Evolutionary conservation across 805 yeast genomes (phyloP), one percentile per base, ranked within the genome.

Genomic region (Candida easanensis): DNA sequence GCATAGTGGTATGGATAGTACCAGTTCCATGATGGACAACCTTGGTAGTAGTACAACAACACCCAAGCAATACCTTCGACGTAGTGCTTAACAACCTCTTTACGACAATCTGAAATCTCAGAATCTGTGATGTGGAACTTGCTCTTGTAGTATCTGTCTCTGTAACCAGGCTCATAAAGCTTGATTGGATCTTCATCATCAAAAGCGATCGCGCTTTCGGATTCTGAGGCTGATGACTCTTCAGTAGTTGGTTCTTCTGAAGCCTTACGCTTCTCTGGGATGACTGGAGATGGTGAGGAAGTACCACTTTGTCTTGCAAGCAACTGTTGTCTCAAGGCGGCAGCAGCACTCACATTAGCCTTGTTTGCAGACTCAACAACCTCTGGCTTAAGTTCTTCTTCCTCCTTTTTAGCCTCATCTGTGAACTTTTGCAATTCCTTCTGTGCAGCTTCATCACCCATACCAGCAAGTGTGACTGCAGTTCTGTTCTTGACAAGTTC

Each of bases 21-120:
- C 99, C 99, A 93, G 42, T 82, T 82, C 99, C 99, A 93, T 0
- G 98, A 91, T 0, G 96, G 96, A 66, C 98, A 91, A 2, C 97
- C 98, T 64, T 93, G 98, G 63, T 88, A 91, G 66, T 93, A 93
- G 63, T 93, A 93, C 41, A 88, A 66, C 50, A 93, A 70, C 1
- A 84, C 96, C 99, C 99, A 93, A n/a, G 96, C 80, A 4, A 93
- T 85, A 49, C 99, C 99, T 63, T 91, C 97, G 42, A 93, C 75
- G 58, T 93, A 93, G 38, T 80, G 76, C 42, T 70, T 69, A 0
- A 82, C 88, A 57, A 93, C 80, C 35, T 74, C 70, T 49, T 73
- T 75, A 34, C 82, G 74, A 17, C 77, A 69, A 16, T 69, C 65
- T 2, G 73, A 70, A 35, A 84, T 74, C 36, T 79, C 82, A 3